Conservation (phyloP, 2,329 filamentous ascomycete genomes). For the Paecilomyces fulvus region DNA sequence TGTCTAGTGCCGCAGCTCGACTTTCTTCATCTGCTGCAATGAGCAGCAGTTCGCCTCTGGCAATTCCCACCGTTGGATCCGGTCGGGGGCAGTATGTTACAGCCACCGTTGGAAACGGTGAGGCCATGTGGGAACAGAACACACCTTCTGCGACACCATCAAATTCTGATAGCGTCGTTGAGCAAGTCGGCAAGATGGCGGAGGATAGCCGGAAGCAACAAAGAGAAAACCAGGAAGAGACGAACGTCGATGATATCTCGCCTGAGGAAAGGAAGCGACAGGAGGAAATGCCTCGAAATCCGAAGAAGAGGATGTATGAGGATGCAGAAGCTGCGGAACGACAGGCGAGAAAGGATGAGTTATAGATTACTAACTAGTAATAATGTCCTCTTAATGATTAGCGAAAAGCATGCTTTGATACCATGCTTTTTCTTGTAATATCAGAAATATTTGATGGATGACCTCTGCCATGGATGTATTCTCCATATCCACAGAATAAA, state of each 20-base stretch:
- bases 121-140: conserved; percentile 12
- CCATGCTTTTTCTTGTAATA: conserved; percentile 9
- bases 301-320: conserved; percentile 43
- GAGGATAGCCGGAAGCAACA: conserved; percentile 13
- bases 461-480: neutral
- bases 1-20: conserved; percentile 19
- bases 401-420: conserved; percentile 5
- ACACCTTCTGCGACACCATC: conserved; percentile 11
- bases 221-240: conserved; percentile 15
- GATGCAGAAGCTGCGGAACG: conserved; percentile 15
- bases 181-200: conserved; percentile 34
- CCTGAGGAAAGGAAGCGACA: conserved; percentile 27
- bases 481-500: neutral
- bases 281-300: conserved; percentile 34
- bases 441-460: neutral
- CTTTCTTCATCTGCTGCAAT: conserved; percentile 12
- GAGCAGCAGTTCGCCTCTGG: conserved; percentile 11
- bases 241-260: conserved; percentile 25
- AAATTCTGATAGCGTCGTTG: conserved; percentile 29
- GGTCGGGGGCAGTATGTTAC: conserved; percentile 9
- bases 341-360: conserved; percentile 27
- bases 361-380: conserved; percentile 14
- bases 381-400: neutral
- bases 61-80: conserved; percentile 10
- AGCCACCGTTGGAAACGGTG: conserved; percentile 7